Conservation (phyloP, 2,329 filamentous ascomycete genomes). For the Xylariaceae sp. region DNA sequence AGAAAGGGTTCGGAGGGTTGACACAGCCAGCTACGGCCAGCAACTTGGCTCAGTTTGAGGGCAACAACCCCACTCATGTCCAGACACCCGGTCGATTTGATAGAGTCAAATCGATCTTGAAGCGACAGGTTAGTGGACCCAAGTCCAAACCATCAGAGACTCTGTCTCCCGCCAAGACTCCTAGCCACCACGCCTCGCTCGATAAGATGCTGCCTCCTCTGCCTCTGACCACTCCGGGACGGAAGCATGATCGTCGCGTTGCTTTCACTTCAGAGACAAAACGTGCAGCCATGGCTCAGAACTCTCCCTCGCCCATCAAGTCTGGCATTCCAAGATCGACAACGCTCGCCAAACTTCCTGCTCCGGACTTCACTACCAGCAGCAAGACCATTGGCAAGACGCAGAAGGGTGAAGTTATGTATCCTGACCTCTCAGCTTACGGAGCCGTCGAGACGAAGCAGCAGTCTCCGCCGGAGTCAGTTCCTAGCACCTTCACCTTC, state of each 20-base stretch:
- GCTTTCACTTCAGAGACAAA: conserved; percentile 74
- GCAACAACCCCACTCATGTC: conserved; percentile 31
- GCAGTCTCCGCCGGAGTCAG: conserved; percentile 33
- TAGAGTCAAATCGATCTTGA: conserved; percentile 56
- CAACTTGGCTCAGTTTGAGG: conserved; percentile 31
- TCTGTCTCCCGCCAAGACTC: conserved; percentile 41
- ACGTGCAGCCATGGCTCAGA: conserved; percentile 39
- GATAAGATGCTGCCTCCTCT: conserved; percentile 51
- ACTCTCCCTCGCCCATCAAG: conserved; percentile 56
- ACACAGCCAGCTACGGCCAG: conserved; percentile 51
- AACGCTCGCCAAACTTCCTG: conserved; percentile 33
- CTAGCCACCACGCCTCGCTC: conserved; percentile 36
- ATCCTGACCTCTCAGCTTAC: conserved; percentile 50
- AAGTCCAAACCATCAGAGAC: conserved; percentile 48
- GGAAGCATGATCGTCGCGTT: conserved; percentile 67
- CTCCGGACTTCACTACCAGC: conserved; percentile 31
- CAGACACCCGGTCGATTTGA: conserved; percentile 51
- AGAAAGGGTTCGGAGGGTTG: conserved; percentile 30
- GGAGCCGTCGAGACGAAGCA: conserved; percentile 22
- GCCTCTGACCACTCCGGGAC: conserved; percentile 62
- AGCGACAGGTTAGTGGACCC: conserved; percentile 36
- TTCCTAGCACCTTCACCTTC: conserved; percentile 60
- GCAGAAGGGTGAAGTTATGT: conserved; percentile 38
- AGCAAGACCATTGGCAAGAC: conserved; percentile 29
- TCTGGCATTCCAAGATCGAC: conserved; percentile 42